Conservation (phyloP, 768 basidiomycete species). For the Hypholoma sublateritium region DNA sequence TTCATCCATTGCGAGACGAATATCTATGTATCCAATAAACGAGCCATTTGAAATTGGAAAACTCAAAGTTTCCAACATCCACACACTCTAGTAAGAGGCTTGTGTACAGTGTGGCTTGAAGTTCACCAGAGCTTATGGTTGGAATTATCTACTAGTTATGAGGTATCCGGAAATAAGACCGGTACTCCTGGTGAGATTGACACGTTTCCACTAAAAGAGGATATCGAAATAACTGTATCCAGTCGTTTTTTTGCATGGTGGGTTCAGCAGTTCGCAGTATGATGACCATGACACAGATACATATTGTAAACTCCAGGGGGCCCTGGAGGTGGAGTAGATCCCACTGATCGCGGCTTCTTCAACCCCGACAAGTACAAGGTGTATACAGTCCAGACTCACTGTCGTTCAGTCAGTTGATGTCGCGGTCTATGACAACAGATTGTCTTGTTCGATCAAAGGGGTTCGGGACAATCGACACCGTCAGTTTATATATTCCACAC, state of each 20-base stretch:
- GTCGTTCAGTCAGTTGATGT: neutral
- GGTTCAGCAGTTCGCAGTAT: slow-evolving; percentile 7
- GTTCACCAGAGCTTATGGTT: slow-evolving; percentile 2
- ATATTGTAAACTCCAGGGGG: slow-evolving; percentile 48
- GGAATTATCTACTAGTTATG: slow-evolving; percentile 54
- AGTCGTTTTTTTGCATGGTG: slow-evolving; percentile 85
- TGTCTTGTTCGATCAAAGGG: slow-evolving; percentile 88
- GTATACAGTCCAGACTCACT: neutral
- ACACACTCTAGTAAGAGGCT: slow-evolving; percentile 65
- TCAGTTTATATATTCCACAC: slow-evolving; percentile 32
- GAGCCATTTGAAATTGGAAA: slow-evolving; percentile 63
- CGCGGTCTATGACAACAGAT: slow-evolving; percentile 46
- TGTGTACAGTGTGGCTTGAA: neutral
- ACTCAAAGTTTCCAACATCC: slow-evolving; percentile 72
- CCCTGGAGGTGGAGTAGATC: slow-evolving; percentile 75
- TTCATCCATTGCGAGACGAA: slow-evolving; percentile 5
- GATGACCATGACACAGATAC: slow-evolving; percentile 3
- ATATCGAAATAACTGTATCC: neutral
- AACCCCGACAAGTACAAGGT: slow-evolving; percentile 86
- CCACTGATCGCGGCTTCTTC: slow-evolving; percentile 75
- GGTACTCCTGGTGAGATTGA: slow-evolving; percentile 64
- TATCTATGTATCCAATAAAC: slow-evolving; percentile 63
- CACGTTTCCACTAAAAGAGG: neutral
- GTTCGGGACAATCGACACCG: slow-evolving; percentile 85
- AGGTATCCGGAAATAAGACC: slow-evolving; percentile 74